Base-by-base conservation (phyloP, 768 basidiomycete genomes). In the Phylloporus sp. region DNA sequence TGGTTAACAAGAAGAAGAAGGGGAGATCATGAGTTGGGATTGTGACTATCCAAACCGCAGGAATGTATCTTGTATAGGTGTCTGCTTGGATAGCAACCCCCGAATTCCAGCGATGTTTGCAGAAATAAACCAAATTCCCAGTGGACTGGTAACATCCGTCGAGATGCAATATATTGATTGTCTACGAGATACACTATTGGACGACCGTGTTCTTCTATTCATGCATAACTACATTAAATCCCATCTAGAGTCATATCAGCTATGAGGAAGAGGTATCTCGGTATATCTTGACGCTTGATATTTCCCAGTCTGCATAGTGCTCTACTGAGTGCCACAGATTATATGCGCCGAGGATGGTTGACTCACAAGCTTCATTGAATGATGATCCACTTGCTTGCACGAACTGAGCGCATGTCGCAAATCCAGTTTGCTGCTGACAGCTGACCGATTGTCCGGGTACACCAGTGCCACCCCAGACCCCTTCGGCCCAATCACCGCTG, bases 1-100 rank as follows among this genome's bases (percentile, higher is more conserved):
- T 94, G 6, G 89, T 93, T 42, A 91, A 92, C 57, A 93, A 94
- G 76, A 96, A 94, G 74, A 96, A 91, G 80, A 90, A 90, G 69
- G 78, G 77, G 23, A 73, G 79, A 57, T 61, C 80, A 37, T 85
- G 62, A 71, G 32, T 26, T 15, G 42, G 44, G 17, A 21, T 18
- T n/a, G 38, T 38, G 36, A 24, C 27, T 23, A 31, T 45, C 22
- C 37, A 24, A n/a, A 32, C 27, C 22, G 38, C 20, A 26, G 28
- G 39, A 24, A 20, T 42, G 37, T 62, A 47, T 47, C 32, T 42
- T 47, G 46, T 57, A 55, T 26, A 35, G 46, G 60, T 44, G 26
- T 26, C 44, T 46, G 49, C 44, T 64, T 61, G 61, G 61, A 58
- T 61, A 53, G 45, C 49, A 49, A 44, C 28, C n/a, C n/a, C n/a